Percentiles rank a stretch among this genome's conserved stretches.
phyloP scores from a whole-genome alignment of 495 filamentous ascomycete genomes.

The Emericellopsis terricola region DNA sequence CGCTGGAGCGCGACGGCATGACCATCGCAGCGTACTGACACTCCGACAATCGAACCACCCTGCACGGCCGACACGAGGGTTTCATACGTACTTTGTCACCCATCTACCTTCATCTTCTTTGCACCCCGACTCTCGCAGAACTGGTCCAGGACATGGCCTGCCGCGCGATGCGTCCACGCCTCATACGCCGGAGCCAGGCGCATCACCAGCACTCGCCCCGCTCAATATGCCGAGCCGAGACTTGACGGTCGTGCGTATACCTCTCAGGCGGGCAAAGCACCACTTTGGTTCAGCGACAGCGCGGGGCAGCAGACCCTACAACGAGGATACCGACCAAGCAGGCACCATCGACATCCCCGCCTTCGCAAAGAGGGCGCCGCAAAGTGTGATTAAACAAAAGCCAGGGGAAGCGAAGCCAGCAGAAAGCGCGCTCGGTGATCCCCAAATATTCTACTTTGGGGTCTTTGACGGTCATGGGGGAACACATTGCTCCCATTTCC shows the following conservation, averaged over 20 bases:
- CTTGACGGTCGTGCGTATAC: constrained; percentile 95
- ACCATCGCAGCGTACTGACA: too few relatives aligned
- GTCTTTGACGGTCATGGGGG: constrained; percentile 96
- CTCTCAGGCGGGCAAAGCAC: constrained; percentile 81
- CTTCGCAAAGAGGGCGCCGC: constrained; percentile 67
- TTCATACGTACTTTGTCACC: constrained; percentile 95
- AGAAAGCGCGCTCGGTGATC: constrained; percentile 64
- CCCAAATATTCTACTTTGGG: constrained; percentile 91
- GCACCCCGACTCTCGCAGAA: constrained; percentile 60
- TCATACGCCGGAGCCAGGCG: constrained; percentile 38
- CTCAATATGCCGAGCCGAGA: constrained; percentile 47
- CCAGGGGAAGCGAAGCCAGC: constrained; percentile 40
- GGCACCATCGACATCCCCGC: constrained; percentile 84
- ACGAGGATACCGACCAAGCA: constrained; percentile 91
- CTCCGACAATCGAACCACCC: neutral
- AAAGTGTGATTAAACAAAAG: constrained; percentile 38
- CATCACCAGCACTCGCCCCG: constrained; percentile 35
- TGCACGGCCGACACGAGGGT: constrained; percentile 31
- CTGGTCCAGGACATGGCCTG: constrained; percentile 59
- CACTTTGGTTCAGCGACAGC: constrained; percentile 73
- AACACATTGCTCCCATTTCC: constrained; percentile 68
- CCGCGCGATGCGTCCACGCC: constrained; percentile 71
- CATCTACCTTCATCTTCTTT: constrained; percentile 86
- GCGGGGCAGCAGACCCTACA: constrained; percentile 65
- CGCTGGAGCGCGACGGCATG: too few relatives aligned